These are phyloP conservation scores for Colletotrichum costaricense DNA, from an alignment of 2,329 filamentous ascomycete species.

Conservation along the genomic window DNA sequence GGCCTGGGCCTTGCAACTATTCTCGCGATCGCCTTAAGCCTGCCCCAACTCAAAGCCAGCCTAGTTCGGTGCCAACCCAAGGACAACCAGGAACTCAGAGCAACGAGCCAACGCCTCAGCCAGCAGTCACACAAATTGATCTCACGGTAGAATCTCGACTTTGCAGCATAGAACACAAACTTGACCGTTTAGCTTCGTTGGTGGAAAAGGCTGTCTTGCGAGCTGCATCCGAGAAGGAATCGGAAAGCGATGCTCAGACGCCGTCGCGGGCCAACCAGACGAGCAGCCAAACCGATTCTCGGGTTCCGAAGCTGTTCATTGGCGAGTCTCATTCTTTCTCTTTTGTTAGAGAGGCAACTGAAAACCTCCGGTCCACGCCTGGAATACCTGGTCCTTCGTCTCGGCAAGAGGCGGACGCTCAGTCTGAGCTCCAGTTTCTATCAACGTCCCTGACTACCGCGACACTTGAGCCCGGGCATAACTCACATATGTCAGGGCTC, in stretches of 20 bases:
- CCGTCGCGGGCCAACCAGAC: too few relatives aligned
- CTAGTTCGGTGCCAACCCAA: background rate
- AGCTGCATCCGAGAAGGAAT: too few relatives aligned
- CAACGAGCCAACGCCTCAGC: too few relatives aligned
- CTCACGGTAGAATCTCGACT: too few relatives aligned
- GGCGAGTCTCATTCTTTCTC: conserved; percentile 5
- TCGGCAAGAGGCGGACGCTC: background rate
- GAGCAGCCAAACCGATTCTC: background rate
- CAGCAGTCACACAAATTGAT: too few relatives aligned
- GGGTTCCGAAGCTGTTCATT: background rate
- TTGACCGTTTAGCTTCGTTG: too few relatives aligned
- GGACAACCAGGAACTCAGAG: too few relatives aligned
- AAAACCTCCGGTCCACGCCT: background rate
- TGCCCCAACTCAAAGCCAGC: background rate
- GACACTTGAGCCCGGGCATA: background rate
- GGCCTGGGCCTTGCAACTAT: conserved; percentile 12
- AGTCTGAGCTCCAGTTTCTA: conserved; percentile 7
- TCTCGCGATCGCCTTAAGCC: conserved; percentile 2
- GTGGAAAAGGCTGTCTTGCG: too few relatives aligned
- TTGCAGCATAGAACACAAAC: too few relatives aligned
- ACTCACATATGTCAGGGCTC: background rate
- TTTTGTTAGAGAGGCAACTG: conserved; percentile 1
- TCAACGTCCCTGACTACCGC: conserved; percentile 4
- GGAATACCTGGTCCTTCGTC: background rate
- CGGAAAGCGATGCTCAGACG: too few relatives aligned